Base-by-base conservation (phyloP, 1,139 yeast genomes). In the Sugiyamaella paludigena region DNA sequence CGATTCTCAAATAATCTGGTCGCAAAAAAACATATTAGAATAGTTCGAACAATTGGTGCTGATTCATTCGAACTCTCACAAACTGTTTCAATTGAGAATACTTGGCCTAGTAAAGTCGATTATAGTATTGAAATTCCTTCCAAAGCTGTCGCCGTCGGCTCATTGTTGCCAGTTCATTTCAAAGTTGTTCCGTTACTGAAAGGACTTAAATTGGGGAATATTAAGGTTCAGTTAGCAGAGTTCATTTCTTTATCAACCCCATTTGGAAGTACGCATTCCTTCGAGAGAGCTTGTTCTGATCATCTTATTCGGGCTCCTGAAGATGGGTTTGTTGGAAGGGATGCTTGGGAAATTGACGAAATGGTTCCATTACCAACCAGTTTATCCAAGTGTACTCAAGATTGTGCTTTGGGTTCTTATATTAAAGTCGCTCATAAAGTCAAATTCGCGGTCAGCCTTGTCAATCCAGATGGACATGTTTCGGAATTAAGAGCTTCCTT, bases 101-200 rank as follows among this genome's bases (percentile, higher is more conserved):
- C 92, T 0, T 94, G 99, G 99, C 98, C 98, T 2, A 74, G 80
- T 42, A 92, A 92, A 66, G 87, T 92, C 41, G 98, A 94, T 61
- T 92, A 92, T 67, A 80, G 92, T 1, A 79, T 92, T 48, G 85
- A 87, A 52, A 83, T 87, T 8, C 97, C 98, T 0, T 76, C 91
- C 12, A 84, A 87, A 63, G 96, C 98, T 0, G 79, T 88, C 33
- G 95, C 98, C 0, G 82, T 92, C 37, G 98, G 98, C 1, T 83
- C 95, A 0, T 72, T 80, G 0, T 75, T 87, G 1, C 86, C 88
- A 1, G 76, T 92, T 10, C 77, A 81, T 58, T 74, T 92, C 61
- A 74, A 80, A 60, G 67, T 92, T 60, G 86, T 86, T 1, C 98
- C 98, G 0, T 69, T 92, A 40, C 67, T 82, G 39, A 92, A 92